These are phyloP conservation scores for Globisporangium polare DNA, from an alignment of 352 stramenopile genomes.

Conservation along the genomic window DNA sequence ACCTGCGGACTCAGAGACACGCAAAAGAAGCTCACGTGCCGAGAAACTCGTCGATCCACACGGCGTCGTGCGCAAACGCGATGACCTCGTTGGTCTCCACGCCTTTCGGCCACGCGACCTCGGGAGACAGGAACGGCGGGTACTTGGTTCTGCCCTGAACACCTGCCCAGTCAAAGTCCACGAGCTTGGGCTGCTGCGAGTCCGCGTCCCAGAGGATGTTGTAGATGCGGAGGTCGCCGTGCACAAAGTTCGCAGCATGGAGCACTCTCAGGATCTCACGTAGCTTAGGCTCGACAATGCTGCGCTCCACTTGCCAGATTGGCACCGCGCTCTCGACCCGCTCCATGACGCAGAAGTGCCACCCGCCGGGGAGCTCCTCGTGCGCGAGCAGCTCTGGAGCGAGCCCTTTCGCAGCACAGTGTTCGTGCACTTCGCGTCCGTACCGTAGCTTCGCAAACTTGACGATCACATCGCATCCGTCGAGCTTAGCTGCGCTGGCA, in stretches of 20 bases:
- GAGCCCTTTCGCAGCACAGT: not conserved
- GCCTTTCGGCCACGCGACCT: not conserved
- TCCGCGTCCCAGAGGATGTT: slow-evolving; percentile 1
- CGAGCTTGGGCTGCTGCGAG: not conserved
- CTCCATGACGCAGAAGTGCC: slow-evolving; percentile 4
- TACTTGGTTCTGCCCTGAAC: not conserved
- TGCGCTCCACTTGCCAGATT: not conserved
- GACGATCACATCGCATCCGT: not conserved
- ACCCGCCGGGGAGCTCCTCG: not conserved
- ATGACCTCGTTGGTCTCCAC: slow-evolving; percentile 5
- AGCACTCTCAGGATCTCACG: not conserved
- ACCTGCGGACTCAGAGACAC: not conserved
- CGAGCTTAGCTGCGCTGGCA: not conserved
- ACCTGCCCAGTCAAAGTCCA: slow-evolving; percentile 4
- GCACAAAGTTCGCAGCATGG: slow-evolving; percentile 3
- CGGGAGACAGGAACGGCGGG: not conserved
- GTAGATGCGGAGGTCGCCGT: slow-evolving; percentile 6
- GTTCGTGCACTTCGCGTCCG: not conserved
- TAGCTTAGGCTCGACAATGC: not conserved
- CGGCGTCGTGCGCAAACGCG: not conserved
- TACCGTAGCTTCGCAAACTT: slow-evolving; percentile 2
- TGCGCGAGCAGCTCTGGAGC: not conserved
- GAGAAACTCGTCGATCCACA: slow-evolving; percentile 6
- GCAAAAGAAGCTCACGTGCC: not conserved
- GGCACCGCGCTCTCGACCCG: not conserved